Conservation (phyloP, 129 eudicot genomes). For the Erigeron canadensis region DNA sequence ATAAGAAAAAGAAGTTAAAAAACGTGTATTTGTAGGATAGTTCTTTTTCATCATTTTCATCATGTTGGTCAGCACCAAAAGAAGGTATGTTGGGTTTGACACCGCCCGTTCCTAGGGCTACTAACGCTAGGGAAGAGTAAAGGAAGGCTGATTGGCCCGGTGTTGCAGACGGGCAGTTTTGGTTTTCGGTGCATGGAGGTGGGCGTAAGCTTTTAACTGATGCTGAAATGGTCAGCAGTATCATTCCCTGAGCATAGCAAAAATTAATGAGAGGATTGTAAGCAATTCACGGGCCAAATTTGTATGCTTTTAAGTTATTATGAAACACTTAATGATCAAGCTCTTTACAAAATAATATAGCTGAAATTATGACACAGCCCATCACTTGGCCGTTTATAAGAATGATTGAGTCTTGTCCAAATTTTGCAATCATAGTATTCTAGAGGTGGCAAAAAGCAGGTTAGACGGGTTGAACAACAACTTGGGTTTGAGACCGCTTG, state of each 20-base stretch:
- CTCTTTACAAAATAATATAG: neutral
- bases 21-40: slow-evolving; percentile 55
- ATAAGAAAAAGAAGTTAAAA: slow-evolving; percentile 80
- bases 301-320: no score
- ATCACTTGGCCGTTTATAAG: no score
- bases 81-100: slow-evolving; percentile 89
- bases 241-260: slow-evolving; percentile 59
- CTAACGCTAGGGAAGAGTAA: slow-evolving; percentile 58
- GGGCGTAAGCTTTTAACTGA: slow-evolving; percentile 67
- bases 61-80: slow-evolving; percentile 91
- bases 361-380: neutral
- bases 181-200: slow-evolving; percentile 45
- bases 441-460: neutral
- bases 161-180: slow-evolving; percentile 60
- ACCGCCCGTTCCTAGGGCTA: slow-evolving; percentile 95
- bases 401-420: no score
- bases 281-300: neutral
- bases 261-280: neutral
- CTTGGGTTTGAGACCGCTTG: no score
- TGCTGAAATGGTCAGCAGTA: slow-evolving; percentile 63
- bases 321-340: neutral
- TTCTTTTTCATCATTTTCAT: slow-evolving; percentile 59
- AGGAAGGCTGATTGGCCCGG: slow-evolving; percentile 59
- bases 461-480: no score
- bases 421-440: neutral